phyloP scores from a whole-genome alignment of 352 stramenopile species.

The Poterioochromonas sp. region DNA sequence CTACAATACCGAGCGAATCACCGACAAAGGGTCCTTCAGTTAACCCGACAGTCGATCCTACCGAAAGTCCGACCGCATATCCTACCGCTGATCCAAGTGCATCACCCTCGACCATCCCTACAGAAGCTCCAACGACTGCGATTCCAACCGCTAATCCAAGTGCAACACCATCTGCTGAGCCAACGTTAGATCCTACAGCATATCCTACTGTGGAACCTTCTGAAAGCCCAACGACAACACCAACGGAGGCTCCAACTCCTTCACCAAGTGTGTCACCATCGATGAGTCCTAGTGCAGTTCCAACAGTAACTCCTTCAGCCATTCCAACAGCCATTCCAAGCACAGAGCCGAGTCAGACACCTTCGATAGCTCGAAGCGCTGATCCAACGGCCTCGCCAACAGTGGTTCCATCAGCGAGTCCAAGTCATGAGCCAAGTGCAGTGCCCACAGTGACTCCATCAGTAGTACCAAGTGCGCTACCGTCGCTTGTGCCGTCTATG shows the following conservation, averaged over 20 bases:
- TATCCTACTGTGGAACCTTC: background rate
- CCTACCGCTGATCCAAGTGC: background rate
- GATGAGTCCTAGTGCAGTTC: background rate
- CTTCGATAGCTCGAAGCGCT: background rate
- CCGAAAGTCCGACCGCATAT: background rate
- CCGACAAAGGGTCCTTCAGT: background rate
- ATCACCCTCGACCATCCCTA: background rate
- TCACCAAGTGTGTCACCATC: background rate
- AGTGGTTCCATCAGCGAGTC: background rate
- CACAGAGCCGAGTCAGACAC: background rate
- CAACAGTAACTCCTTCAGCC: background rate
- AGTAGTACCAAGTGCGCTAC: background rate
- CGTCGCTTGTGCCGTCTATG: slow-evolving; percentile 11
- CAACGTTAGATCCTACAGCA: background rate
- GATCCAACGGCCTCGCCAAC: background rate
- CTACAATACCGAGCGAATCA: background rate
- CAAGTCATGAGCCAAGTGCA: background rate
- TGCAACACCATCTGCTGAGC: slow-evolving; percentile 11
- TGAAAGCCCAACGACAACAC: background rate
- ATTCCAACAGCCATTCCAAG: background rate
- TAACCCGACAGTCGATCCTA: background rate
- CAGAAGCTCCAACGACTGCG: background rate
- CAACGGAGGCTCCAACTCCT: background rate
- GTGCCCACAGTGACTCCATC: background rate
- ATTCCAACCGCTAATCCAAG: slow-evolving; percentile 13